Percentiles rank a stretch among this genome's conserved stretches.
These are phyloP conservation scores for Herpetomonas muscarum DNA, from an alignment of 208 protist genomes.

Conservation along the genomic window DNA sequence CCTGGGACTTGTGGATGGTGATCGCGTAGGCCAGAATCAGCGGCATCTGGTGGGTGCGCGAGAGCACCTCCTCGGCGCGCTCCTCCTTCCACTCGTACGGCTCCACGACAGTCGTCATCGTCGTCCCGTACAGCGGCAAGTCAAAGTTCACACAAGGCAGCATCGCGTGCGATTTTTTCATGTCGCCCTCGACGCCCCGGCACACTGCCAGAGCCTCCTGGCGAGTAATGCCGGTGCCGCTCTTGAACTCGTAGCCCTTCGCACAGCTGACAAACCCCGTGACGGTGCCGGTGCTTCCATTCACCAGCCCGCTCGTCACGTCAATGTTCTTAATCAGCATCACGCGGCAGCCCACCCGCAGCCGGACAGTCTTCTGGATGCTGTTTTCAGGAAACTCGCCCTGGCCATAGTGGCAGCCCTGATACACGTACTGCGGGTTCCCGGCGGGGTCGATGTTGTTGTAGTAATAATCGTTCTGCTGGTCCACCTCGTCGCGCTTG, in stretches of 20 bases:
- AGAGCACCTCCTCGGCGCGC: conserved; percentile 41
- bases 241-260: conserved; percentile 32
- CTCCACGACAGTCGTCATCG: conserved; percentile 47
- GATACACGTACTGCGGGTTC: conserved; percentile 22
- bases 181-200: conserved; percentile 17
- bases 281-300: conserved; percentile 76
- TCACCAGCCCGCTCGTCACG: conserved; percentile 54
- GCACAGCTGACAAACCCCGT: conserved; percentile 51
- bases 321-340: conserved; percentile 88
- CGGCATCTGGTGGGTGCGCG: conserved; percentile 80
- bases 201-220: conserved; percentile 19
- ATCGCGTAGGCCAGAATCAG: conserved; percentile 95
- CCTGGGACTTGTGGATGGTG: conserved; percentile 97
- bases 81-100: conserved; percentile 71
- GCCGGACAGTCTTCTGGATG: conserved; percentile 30
- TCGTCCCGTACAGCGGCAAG: conserved; percentile 11
- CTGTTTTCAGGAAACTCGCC: conserved; percentile 30
- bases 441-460: conserved; percentile 42
- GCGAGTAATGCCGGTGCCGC: conserved; percentile 15
- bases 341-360: conserved; percentile 77
- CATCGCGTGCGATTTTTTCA: conserved; percentile 26
- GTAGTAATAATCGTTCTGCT: conserved; percentile 60
- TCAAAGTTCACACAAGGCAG: conserved; percentile 67
- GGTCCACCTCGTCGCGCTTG: conserved; percentile 47
- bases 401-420: conserved; percentile 18